These are phyloP conservation scores for Venturia effusa DNA, from an alignment of 2,329 filamentous ascomycete species.

Conservation along the genomic window DNA sequence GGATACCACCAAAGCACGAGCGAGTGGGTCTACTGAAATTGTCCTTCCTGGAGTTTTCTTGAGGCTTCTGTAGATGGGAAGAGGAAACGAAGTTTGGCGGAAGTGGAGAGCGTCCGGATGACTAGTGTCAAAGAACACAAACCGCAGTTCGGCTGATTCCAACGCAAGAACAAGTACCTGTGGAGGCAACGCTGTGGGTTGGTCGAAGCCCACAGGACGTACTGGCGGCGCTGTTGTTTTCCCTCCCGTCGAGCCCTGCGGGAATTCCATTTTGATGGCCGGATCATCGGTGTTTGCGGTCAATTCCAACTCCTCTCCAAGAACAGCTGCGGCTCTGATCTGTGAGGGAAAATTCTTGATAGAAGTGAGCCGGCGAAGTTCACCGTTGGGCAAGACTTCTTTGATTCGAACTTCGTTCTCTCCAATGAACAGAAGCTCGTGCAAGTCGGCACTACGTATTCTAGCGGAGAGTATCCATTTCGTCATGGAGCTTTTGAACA, in stretches of 20 bases:
- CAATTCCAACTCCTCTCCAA: conserved; percentile 38
- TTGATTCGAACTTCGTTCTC: conserved; percentile 73
- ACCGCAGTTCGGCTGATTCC: conserved; percentile 61
- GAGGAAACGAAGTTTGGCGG: conserved; percentile 45
- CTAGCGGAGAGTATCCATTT: conserved; percentile 72
- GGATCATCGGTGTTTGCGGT: conserved; percentile 9
- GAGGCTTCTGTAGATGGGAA: conserved; percentile 45
- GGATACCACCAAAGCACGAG: conserved; percentile 53
- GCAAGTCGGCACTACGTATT: conserved; percentile 56
- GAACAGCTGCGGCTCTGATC: conserved; percentile 68
- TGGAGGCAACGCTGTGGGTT: conserved; percentile 45
- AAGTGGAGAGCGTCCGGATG: conserved; percentile 45
- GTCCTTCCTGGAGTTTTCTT: conserved; percentile 49
- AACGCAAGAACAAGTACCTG: conserved; percentile 72
- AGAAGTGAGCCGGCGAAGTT: conserved; percentile 63
- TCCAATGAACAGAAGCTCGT: conserved; percentile 81
- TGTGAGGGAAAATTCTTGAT: conserved; percentile 69
- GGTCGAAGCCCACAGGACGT: neutral
- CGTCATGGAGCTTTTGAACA: conserved; percentile 64
- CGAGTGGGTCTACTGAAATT: conserved; percentile 67
- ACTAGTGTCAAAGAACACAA: conserved; percentile 48
- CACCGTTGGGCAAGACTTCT: conserved; percentile 58
- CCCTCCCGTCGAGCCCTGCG: conserved; percentile 13
- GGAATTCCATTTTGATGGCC: conserved; percentile 25
- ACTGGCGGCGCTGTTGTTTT: neutral